These are phyloP conservation scores for Colletotrichum incanum DNA, from an alignment of 2,329 filamentous ascomycete genomes.

Conservation along the genomic window DNA sequence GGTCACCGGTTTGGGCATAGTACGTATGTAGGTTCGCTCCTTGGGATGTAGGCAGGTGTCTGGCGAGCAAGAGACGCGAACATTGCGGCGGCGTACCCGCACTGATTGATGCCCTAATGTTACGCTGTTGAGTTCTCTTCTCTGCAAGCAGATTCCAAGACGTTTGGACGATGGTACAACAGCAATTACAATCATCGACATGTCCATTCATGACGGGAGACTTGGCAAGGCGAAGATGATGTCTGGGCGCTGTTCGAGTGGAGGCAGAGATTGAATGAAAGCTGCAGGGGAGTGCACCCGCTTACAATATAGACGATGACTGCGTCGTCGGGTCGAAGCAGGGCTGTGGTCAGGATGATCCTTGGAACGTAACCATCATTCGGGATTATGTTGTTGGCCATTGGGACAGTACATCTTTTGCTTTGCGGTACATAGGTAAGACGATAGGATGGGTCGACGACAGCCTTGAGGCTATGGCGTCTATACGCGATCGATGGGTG, in stretches of 20 bases:
- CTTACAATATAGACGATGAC: background rate
- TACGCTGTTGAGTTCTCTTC: background rate
- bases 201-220: background rate
- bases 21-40: background rate
- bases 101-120: background rate
- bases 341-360: background rate
- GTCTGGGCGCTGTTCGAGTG: slow-evolving; percentile 16
- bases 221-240: slow-evolving; percentile 14
- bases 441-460: no score
- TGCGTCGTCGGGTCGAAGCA: background rate
- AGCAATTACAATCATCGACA: slow-evolving; percentile 1
- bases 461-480: no score
- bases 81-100: no score
- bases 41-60: no score
- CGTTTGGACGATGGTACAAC: background rate
- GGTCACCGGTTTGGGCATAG: background rate
- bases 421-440: no score
- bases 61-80: no score
- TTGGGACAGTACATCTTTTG: no score
- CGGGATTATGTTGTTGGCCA: no score
- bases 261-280: slow-evolving; percentile 12
- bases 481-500: no score
- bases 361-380: no score
- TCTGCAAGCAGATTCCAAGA: background rate
- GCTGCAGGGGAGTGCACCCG: slow-evolving; percentile 1